These are phyloP conservation scores for Skeletonema grethae DNA, from an alignment of 108 stramenopile genomes.

Conservation along the genomic window DNA sequence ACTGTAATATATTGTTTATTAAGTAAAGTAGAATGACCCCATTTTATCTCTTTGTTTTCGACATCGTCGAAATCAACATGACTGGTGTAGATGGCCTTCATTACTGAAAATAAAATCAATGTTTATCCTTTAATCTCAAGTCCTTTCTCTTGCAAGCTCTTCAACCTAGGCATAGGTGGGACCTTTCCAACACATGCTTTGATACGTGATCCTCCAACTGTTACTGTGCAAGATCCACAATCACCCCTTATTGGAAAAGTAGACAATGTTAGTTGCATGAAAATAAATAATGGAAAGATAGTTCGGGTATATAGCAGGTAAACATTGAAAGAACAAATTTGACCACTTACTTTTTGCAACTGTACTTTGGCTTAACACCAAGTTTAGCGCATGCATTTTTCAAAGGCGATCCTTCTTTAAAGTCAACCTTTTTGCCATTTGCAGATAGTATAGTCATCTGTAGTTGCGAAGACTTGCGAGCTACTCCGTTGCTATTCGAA, in stretches of 20 bases:
- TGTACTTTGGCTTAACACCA: conserved; percentile 84
- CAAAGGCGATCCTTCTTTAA: conserved; percentile 68
- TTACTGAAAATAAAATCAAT: background rate
- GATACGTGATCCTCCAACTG: conserved; percentile 75
- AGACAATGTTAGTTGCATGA: background rate
- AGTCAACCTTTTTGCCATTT: conserved; percentile 72
- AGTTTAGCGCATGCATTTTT: conserved; percentile 66
- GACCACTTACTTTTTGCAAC: conserved; percentile 75
- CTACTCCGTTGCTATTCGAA: background rate
- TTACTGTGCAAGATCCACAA: conserved; percentile 77
- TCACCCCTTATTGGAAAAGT: conserved; percentile 62
- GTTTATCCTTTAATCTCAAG: conserved; percentile 58
- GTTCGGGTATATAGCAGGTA: background rate
- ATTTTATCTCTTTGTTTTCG: background rate
- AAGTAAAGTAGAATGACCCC: background rate
- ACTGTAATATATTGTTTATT: conserved; percentile 2
- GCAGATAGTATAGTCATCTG: conserved; percentile 73
- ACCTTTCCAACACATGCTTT: conserved; percentile 87
- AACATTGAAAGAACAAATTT: background rate
- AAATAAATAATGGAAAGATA: conserved; percentile 7
- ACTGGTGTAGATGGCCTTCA: background rate
- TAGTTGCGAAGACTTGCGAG: conserved; percentile 26
- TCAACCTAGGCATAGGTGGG: conserved; percentile 76
- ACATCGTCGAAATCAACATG: background rate
- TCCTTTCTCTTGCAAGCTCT: conserved; percentile 86